phyloP scores from a whole-genome alignment of 2,329 filamentous ascomycete genomes.

The Gnomoniopsis smithogilvyi region DNA sequence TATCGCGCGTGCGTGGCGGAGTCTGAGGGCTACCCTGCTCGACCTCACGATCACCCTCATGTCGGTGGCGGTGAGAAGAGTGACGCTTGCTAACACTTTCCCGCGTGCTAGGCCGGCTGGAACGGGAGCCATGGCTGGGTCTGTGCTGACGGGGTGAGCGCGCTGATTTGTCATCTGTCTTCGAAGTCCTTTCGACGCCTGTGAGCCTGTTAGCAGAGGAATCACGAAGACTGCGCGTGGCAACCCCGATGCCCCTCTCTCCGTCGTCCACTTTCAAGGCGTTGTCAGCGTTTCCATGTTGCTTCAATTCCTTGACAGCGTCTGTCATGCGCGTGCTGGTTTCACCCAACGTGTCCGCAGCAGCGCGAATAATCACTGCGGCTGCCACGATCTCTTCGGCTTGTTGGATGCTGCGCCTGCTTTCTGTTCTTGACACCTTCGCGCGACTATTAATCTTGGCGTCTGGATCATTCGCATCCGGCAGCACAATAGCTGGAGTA shows the following conservation, averaged over 20 bases:
- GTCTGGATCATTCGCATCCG: conserved; percentile 36
- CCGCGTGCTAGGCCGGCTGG: conserved; percentile 24
- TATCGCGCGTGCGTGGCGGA: conserved; percentile 44
- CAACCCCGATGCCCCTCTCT: conserved; percentile 14
- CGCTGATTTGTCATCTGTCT: conserved; percentile 31
- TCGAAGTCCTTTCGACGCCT: conserved; percentile 43
- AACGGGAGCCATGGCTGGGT: conserved; percentile 28
- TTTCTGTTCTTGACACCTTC: conserved; percentile 42
- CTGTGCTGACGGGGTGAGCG: conserved; percentile 28
- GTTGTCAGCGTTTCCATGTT: conserved; percentile 14
- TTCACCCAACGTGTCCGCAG: conserved; percentile 39
- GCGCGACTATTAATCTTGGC: conserved; percentile 38
- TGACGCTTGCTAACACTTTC: conserved; percentile 28
- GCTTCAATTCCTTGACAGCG: conserved; percentile 26
- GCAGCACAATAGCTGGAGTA: conserved; percentile 46
- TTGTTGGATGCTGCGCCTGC: conserved; percentile 40
- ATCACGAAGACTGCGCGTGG: conserved; percentile 30
- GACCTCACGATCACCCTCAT: conserved; percentile 33
- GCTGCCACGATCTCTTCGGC: conserved; percentile 53
- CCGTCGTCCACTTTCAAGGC: conserved; percentile 15
- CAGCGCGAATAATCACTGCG: conserved; percentile 52
- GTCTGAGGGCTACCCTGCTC: conserved; percentile 33
- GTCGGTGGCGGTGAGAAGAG: conserved; percentile 32
- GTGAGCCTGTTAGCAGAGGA: conserved; percentile 54
- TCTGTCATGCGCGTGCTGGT: conserved; percentile 21